phyloP scores from a whole-genome alignment of 1,284 basidiomycete species.

The Ustilago sp. region DNA sequence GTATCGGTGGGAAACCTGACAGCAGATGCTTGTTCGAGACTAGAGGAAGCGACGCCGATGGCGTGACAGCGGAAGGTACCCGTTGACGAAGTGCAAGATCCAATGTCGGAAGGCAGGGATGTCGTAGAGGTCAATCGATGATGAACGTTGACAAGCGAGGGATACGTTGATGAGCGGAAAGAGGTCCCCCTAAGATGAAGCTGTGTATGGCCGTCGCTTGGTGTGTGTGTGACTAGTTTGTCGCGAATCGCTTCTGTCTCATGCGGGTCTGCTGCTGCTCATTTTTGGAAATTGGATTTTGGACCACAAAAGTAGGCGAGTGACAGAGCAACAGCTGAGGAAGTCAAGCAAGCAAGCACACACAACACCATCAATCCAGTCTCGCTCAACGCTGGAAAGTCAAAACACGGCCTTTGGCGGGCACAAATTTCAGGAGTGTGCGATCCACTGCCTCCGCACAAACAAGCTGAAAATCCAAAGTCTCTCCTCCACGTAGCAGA shows the following conservation, averaged over 20 bases:
- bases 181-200: neutral
- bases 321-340: neutral
- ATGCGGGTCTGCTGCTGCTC: neutral
- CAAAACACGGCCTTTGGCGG: neutral
- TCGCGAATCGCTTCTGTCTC: conserved; percentile 4
- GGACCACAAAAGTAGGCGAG: neutral
- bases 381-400: neutral
- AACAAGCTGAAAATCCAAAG: neutral
- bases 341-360: too few relatives aligned
- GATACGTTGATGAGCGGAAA: neutral
- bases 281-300: neutral
- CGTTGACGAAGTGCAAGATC: neutral
- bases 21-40: neutral
- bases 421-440: neutral
- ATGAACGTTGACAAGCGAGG: neutral
- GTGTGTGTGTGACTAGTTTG: neutral
- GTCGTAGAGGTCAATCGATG: neutral
- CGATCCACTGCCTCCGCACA: neutral
- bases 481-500: neutral
- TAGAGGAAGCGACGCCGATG: neutral
- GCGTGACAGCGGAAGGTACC: neutral
- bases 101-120: neutral
- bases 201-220: neutral
- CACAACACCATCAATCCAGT: too few relatives aligned
- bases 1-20: neutral